phyloP scores from a whole-genome alignment of 164 flowering plant species.

The Buxus sempervirens region DNA sequence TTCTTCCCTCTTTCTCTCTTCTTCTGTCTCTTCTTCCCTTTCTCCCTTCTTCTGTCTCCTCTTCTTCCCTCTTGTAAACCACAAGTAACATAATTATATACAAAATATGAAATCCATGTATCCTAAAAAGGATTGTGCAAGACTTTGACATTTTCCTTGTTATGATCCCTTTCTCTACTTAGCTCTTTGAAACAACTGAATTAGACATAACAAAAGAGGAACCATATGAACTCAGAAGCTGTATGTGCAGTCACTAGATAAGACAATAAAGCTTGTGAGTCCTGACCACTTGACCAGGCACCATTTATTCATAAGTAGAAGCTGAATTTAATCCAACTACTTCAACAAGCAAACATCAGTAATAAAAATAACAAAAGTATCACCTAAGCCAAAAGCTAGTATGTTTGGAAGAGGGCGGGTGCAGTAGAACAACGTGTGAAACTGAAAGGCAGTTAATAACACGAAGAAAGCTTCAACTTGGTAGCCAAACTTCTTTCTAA shows the following conservation, averaged over 20 bases:
- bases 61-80: neutral
- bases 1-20: too few species aligned
- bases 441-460: conserved; percentile 68
- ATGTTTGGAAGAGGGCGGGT: conserved; percentile 97
- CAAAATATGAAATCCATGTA: neutral
- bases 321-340: neutral
- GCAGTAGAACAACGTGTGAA: conserved; percentile 84
- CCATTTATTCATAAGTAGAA: neutral
- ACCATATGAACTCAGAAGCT: neutral
- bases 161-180: neutral
- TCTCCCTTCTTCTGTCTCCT: too few species aligned
- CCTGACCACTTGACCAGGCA: too few species aligned
- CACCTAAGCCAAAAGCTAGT: conserved; percentile 77
- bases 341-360: conserved; percentile 9
- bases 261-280: too few species aligned
- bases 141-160: neutral
- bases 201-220: neutral
- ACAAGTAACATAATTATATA: neutral
- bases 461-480: conserved; percentile 94
- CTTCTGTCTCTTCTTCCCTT: too few species aligned
- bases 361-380: conserved; percentile 2
- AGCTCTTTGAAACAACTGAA: neutral
- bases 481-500: conserved; percentile 68
- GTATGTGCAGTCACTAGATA: neutral
- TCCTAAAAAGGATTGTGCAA: neutral